Evolutionary conservation across 1,284 basidiomycete genomes (phyloP), one percentile per base, ranked within the genome.

Genomic region (Coniophora puteana): DNA sequence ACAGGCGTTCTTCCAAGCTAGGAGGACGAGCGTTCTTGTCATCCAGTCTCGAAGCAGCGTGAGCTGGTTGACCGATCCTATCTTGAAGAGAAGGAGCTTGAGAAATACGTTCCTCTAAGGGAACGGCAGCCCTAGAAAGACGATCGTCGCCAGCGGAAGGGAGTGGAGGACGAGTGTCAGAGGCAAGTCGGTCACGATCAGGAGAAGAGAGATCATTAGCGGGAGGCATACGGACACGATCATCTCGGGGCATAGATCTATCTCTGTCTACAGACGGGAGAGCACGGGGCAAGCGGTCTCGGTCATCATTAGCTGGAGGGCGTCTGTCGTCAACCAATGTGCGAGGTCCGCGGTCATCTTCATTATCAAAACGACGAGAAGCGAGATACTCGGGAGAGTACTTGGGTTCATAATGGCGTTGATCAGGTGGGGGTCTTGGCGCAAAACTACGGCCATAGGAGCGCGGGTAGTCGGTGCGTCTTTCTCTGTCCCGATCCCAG

Each of bases 1-100:
- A 57, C 12, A 69, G 48, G 45, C 69, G 62, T 41, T 72, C 69
- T 58, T 71, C 68, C 16, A 71, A 53, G 41, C 50, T 63, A n/a
- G 63, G 55, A 18, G 59, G 53, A 44, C 57, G 54, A 33, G 47
- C 25, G 14, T 55, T 29, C 36, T 44, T 47, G 33, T 41, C 51
- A 30, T 58, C 49, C 37, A 51, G 51, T n/a, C 59, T 46, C 17
- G 48, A 29, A 43, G 52, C 44, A 36, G 46, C 44, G 28, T 24
- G 20, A 10, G 48, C 47, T 27, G 61, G 56, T 38, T 62, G 57
- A 20, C 53, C 60, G 33, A 64, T 46, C 14, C 67, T 60, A 29
- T 69, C 63, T 53, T 69, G 65, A n/a, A 59, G 27, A 18, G 57
- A 62, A 11, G 57, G 60, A 1, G 39, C 44, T 35, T 59, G 59